phyloP scores from a whole-genome alignment of 495 filamentous ascomycete species.

The Jackrogersella minutella region DNA sequence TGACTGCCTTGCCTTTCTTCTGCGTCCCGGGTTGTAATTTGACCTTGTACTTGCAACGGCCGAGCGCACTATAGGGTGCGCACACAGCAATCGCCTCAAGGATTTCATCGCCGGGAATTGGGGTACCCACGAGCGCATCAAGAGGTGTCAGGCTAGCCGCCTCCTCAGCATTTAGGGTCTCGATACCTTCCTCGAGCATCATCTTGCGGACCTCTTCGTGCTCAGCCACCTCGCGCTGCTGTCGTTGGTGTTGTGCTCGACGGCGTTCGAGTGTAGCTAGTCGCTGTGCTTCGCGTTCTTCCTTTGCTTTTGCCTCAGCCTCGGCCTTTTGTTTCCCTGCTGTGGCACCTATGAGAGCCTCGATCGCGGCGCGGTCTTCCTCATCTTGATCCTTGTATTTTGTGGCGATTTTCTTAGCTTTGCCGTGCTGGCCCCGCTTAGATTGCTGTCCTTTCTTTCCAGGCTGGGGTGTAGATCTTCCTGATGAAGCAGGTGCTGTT shows the following conservation, averaged over 20 bases:
- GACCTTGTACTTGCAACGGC: slow-evolving; percentile 82
- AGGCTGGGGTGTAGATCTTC: slow-evolving; percentile 36
- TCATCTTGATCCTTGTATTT: slow-evolving; percentile 97
- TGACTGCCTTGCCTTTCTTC: slow-evolving; percentile 96
- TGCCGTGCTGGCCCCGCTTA: slow-evolving; percentile 82
- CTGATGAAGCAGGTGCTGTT: slow-evolving; percentile 33
- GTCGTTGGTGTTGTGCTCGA: slow-evolving; percentile 77
- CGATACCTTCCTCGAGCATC: slow-evolving; percentile 59
- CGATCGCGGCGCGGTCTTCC: slow-evolving; percentile 83
- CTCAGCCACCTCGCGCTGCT: slow-evolving; percentile 65
- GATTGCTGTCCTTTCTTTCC: slow-evolving; percentile 50
- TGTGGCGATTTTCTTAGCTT: slow-evolving; percentile 83
- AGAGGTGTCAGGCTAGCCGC: slow-evolving; percentile 69
- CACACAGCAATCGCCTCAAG: slow-evolving; percentile 88
- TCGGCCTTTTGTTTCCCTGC: slow-evolving; percentile 61
- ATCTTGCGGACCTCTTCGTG: slow-evolving; percentile 71
- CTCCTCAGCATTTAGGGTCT: slow-evolving; percentile 58
- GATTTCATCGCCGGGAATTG: slow-evolving; percentile 85
- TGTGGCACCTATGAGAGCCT: slow-evolving; percentile 80
- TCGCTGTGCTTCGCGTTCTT: slow-evolving; percentile 64
- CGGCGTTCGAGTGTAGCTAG: slow-evolving; percentile 74
- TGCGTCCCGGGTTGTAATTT: slow-evolving; percentile 89
- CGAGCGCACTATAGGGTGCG: slow-evolving; percentile 85
- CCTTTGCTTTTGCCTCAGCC: slow-evolving; percentile 61
- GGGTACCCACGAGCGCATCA: slow-evolving; percentile 78